These are phyloP conservation scores for Pseudohalonectria lignicola DNA, from an alignment of 2,329 filamentous ascomycete species.

Conservation along the genomic window DNA sequence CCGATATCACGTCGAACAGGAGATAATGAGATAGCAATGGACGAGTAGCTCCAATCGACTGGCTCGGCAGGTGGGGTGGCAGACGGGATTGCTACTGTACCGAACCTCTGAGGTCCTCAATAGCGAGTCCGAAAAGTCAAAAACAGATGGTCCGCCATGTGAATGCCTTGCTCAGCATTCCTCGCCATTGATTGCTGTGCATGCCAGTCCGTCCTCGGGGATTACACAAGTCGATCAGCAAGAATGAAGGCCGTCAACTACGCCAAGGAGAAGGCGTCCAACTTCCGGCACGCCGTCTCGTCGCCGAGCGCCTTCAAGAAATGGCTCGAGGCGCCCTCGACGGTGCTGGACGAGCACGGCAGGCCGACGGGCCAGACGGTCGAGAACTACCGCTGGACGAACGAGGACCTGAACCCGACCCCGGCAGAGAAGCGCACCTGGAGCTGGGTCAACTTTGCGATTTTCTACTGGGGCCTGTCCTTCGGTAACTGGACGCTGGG, in stretches of 20 bases:
- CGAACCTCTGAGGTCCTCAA: too few species aligned
- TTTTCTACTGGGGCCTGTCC: constrained; percentile 25
- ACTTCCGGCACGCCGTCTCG: constrained; percentile 5
- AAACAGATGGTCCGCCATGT: too few species aligned
- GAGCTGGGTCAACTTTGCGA: constrained; percentile 24
- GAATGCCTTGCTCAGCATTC: too few species aligned
- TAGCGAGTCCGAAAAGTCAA: too few species aligned
- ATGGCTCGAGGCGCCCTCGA: constrained; percentile 2
- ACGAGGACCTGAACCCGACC: constrained; percentile 18
- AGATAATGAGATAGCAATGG: too few species aligned
- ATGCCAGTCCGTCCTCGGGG: too few species aligned
- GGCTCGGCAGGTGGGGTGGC: too few species aligned
- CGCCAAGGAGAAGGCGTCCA: constrained; percentile 35
- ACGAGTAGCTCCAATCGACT: too few species aligned
- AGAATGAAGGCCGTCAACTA: not conserved
- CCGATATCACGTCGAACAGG: too few species aligned
- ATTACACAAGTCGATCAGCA: too few species aligned
- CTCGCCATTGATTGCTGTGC: too few species aligned
- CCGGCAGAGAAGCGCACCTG: constrained; percentile 15
- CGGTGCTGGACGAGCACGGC: constrained; percentile 4
- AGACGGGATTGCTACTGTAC: too few species aligned
- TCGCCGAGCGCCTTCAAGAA: constrained; percentile 4
- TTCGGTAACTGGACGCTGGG: constrained; percentile 31
- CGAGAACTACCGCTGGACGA: constrained; percentile 12
- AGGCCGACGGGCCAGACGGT: not conserved